Percentiles rank a stretch among this genome's conserved stretches.
Conservation (phyloP, 1,139 yeast species). For the Kodamaea ohmeri region DNA sequence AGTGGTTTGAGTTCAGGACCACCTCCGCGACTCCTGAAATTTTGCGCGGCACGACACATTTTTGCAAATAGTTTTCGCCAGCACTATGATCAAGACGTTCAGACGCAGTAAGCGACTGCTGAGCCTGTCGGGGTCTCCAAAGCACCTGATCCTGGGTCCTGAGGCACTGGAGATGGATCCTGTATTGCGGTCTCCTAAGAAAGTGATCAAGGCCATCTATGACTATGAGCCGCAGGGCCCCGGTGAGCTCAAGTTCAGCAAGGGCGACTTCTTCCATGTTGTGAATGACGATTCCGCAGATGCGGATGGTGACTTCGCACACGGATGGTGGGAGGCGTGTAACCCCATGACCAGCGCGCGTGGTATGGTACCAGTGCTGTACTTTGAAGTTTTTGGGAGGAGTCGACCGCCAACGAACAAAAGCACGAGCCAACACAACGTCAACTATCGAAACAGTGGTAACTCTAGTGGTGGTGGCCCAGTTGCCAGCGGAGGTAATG, state of each 20-base stretch:
- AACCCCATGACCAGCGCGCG: constrained; percentile 75
- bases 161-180: constrained; percentile 14
- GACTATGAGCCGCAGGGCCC: constrained; percentile 79
- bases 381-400: constrained; percentile 77
- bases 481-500: no score
- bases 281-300: constrained; percentile 54
- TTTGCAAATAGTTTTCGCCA: neutral
- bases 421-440: neutral
- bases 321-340: constrained; percentile 85
- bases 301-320: constrained; percentile 28
- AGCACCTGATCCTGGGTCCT: constrained; percentile 32
- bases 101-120: constrained; percentile 45
- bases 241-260: constrained; percentile 72
- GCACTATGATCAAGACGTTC: constrained; percentile 41
- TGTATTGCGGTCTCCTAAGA: constrained; percentile 56
- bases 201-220: constrained; percentile 79
- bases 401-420: constrained; percentile 31
- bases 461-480: no score
- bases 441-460: constrained; percentile 1
- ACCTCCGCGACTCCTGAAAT: no score
- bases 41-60: neutral
- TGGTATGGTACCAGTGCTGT: constrained; percentile 86
- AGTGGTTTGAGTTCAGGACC: constrained; percentile 60
- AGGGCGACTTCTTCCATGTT: constrained; percentile 90
- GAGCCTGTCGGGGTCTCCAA: constrained; percentile 34